Evolutionary conservation across 1,284 basidiomycete species (phyloP), one percentile per base, ranked within the genome.

Genomic region (Mycosarcoma mackinlayi): DNA sequence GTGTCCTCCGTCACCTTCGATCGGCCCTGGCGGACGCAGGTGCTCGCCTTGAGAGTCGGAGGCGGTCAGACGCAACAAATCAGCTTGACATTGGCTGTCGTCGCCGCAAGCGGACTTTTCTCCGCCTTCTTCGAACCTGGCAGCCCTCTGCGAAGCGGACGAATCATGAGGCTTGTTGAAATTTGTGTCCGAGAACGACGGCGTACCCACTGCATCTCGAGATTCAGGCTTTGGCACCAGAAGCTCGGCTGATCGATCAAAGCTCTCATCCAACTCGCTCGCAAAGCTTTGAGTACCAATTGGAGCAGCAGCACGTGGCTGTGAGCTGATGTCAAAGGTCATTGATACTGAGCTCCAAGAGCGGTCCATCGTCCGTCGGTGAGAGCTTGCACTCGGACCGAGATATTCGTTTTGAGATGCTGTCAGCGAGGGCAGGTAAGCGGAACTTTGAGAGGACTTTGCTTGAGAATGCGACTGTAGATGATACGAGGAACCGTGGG

Each of bases 141-240:
- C 54, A 63, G 59, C 59, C 55, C 54, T 51, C 31, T 57, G 54
- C 46, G 56, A 50, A 47, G 47, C 51, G 28, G 37, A 59, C 54
- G 45, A 62, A 28, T 69, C 65, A 69, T 69, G 55, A 69, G 65
- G 65, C 65, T 54, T 50, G 38, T 46, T 44, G 59, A 69, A 69
- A 69, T 63, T 69, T 69, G 48, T 24, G 18, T 34, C 9, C 6
- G 27, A 13, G 19, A 14, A 25, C n/a, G 38, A 23, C 1, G 46
- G 27, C 6, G 16, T 24, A 10, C 23, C 39, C 3, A 30, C 25
- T 11, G 18, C 18, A 10, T 47, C 40, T 21, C 37, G 55, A 9
- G 46, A 39, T 28, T 25, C 41, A n/a, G n/a, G 21, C 28, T 8
- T 27, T 37, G 18, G 10, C 18, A 8, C 28, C 37, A 6, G 41